A percentile compares a stretch with the other conserved stretches of the same genome.
Evolutionary conservation across 225 moss, liverwort and hornwort genomes (phyloP).

Genomic region (Straminergon stramineum): DNA sequence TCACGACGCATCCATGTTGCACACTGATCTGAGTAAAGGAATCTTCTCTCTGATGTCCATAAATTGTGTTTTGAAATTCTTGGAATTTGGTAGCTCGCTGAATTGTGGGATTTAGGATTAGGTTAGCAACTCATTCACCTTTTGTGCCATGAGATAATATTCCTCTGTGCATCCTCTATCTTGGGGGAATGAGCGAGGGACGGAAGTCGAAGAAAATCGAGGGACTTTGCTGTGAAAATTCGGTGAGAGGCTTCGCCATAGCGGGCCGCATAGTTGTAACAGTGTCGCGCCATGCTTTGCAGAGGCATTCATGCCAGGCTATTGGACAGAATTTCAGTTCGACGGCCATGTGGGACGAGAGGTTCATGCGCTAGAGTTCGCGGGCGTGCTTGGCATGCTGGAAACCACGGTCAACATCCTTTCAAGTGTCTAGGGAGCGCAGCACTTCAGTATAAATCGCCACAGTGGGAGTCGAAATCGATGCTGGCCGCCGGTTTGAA

Average conservation of each 20-base stretch:
- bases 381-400: not conserved
- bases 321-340: not conserved
- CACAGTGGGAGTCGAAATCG: not conserved
- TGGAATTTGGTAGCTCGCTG: not conserved
- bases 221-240: not conserved
- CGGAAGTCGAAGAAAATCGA: not conserved
- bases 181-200: not conserved
- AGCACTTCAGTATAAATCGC: not conserved
- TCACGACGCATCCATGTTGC: not conserved
- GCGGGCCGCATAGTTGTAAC: slow-evolving; percentile 18
- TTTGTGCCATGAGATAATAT: not conserved
- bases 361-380: not conserved
- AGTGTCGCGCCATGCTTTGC: slow-evolving; percentile 1
- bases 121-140: not conserved
- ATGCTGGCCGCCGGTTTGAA: not conserved
- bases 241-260: not conserved
- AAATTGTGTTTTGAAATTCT: not conserved
- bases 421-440: not conserved
- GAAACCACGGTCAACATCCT: not conserved
- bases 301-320: slow-evolving; percentile 8
- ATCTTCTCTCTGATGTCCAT: not conserved
- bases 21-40: not conserved
- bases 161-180: not conserved
- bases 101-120: not conserved
- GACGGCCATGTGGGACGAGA: not conserved